Conservation (phyloP, 371 early-diverging fungal species). For the Syncephalastrum racemosum region DNA sequence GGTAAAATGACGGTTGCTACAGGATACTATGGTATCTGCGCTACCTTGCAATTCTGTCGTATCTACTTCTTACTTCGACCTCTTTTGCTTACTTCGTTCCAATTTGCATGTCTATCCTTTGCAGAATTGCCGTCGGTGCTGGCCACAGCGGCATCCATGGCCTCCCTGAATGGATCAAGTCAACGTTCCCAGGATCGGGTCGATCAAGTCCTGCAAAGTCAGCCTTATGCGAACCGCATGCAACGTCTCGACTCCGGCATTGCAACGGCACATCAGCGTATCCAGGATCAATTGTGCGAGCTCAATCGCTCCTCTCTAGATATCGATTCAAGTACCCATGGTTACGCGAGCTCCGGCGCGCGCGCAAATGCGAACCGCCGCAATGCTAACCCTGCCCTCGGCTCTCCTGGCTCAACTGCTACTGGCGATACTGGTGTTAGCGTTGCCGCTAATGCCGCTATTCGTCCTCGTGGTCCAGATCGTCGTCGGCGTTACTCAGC, state of each 20-base stretch:
- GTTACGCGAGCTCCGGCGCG: slow-evolving; percentile 12
- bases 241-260: slow-evolving; percentile 29
- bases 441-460: background rate
- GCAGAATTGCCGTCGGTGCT: slow-evolving; percentile 31
- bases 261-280: slow-evolving; percentile 34
- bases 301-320: no score
- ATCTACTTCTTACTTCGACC: background rate
- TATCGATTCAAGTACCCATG: slow-evolving; percentile 10
- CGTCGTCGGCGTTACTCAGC: background rate
- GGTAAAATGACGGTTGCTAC: slow-evolving; percentile 15
- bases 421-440: background rate
- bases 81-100: background rate
- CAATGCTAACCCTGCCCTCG: background rate
- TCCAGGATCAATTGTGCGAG: slow-evolving; percentile 27
- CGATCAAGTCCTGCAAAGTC: slow-evolving; percentile 29
- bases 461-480: background rate
- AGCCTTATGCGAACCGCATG: slow-evolving; percentile 34
- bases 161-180: slow-evolving; percentile 9
- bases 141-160: slow-evolving; percentile 14
- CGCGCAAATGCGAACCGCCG: slow-evolving; percentile 5
- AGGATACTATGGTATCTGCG: background rate
- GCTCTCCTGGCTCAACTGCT: background rate
- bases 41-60: background rate
- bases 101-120: background rate
- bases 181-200: slow-evolving; percentile 18